Conservation (phyloP, 2,329 filamentous ascomycete genomes). For the Fusarium graminum region DNA sequence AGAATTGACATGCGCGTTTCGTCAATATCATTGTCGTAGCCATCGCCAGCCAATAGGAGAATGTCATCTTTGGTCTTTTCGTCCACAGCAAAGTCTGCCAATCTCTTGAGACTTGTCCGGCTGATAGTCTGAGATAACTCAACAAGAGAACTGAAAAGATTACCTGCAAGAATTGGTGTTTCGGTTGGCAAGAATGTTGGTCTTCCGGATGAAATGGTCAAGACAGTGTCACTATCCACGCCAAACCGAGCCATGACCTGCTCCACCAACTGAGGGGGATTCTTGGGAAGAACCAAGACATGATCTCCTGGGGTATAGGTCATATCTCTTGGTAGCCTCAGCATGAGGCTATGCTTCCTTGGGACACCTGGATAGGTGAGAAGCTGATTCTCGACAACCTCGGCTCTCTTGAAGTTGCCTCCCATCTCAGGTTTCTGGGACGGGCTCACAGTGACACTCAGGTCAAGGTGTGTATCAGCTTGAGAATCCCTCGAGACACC, state of each 20-base stretch:
- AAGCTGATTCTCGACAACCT: constrained; percentile 19
- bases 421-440: constrained; percentile 7
- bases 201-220: constrained; percentile 68
- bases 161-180: constrained; percentile 69
- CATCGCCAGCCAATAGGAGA: constrained; percentile 59
- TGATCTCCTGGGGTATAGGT: constrained; percentile 81
- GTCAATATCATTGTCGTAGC: constrained; percentile 63
- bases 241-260: constrained; percentile 75
- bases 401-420: constrained; percentile 26
- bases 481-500: constrained; percentile 6
- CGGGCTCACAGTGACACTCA: constrained; percentile 1
- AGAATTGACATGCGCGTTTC: constrained; percentile 73
- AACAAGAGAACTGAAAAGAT: constrained; percentile 76
- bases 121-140: constrained; percentile 80
- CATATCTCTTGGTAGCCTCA: constrained; percentile 74
- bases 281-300: constrained; percentile 78
- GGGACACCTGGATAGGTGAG: constrained; percentile 29
- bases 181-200: constrained; percentile 67
- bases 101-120: constrained; percentile 62
- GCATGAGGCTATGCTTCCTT: constrained; percentile 73
- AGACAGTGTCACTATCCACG: constrained; percentile 75
- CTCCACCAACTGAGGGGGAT: constrained; percentile 71
- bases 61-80: constrained; percentile 64
- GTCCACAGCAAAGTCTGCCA: constrained; percentile 55
- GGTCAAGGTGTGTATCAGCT: constrained; percentile 7